A percentile compares a stretch with the other conserved stretches of the same genome.
Conservation (phyloP, 2,329 filamentous ascomycete species). For the Calycina herbarum region DNA sequence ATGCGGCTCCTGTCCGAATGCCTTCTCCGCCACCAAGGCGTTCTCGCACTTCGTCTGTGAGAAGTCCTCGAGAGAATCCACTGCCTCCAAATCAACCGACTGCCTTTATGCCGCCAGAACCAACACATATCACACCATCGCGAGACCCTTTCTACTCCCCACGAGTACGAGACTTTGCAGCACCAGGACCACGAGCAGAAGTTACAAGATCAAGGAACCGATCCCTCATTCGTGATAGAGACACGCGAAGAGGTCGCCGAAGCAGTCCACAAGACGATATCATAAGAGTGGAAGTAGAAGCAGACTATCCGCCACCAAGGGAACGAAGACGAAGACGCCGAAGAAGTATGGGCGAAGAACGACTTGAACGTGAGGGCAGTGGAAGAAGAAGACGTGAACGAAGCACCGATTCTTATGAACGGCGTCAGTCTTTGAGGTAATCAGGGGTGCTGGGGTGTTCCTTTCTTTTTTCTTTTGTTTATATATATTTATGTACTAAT, state of each 20-base stretch:
- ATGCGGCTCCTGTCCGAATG: not conserved
- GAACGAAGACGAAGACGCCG: not conserved
- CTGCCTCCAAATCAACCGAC: not conserved
- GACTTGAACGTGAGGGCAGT: not conserved
- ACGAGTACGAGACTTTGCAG: not conserved
- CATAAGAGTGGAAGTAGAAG: not conserved
- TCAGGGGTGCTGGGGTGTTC: not conserved
- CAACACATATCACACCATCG: not conserved
- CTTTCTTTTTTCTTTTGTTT: conserved; percentile 3
- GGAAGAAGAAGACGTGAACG: conserved; percentile 1
- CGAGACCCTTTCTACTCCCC: not conserved
- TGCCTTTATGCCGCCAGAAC: not conserved
- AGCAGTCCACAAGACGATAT: not conserved
- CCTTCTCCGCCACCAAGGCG: not conserved
- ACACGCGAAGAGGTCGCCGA: not conserved
- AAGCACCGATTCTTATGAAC: not conserved
- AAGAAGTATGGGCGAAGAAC: conserved; percentile 3
- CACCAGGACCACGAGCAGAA: not conserved
- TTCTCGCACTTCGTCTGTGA: not conserved
- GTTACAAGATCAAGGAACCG: not conserved
- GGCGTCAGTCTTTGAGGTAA: conserved; percentile 6
- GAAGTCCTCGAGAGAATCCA: no score
- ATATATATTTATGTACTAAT: not conserved
- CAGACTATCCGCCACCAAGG: not conserved
- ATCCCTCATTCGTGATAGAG: not conserved